These are phyloP conservation scores for Cyberlindnera subsufficiens DNA, from an alignment of 805 yeast species.

Conservation along the genomic window DNA sequence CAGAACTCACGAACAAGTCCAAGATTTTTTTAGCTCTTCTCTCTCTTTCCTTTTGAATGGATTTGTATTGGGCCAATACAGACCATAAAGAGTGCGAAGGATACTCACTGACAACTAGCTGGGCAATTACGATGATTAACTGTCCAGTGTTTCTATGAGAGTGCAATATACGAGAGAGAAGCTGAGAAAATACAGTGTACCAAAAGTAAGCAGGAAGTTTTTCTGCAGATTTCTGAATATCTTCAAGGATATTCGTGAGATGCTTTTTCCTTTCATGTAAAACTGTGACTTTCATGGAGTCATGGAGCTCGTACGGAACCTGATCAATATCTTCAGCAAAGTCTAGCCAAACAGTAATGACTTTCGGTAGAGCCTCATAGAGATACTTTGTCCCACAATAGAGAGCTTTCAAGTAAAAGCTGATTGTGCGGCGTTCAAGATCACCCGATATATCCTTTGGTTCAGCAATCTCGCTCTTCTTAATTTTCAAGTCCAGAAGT, in stretches of 20 bases:
- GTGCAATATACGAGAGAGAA: constrained; percentile 74
- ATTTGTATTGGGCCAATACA: constrained; percentile 62
- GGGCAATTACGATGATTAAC: constrained; percentile 51
- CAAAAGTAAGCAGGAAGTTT: constrained; percentile 53
- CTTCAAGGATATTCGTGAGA: constrained; percentile 42
- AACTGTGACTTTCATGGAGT: constrained; percentile 7
- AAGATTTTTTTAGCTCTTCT: constrained; percentile 41
- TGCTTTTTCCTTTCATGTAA: constrained; percentile 28
- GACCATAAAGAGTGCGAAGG: constrained; percentile 88
- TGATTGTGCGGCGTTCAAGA: constrained; percentile 49
- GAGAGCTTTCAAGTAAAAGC: constrained; percentile 53
- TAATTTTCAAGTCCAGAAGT: constrained; percentile 59
- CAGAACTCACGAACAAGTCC: constrained; percentile 22
- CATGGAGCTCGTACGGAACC: constrained; percentile 15
- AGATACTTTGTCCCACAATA: constrained; percentile 58
- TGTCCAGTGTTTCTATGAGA: constrained; percentile 48
- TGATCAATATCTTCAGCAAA: constrained; percentile 36
- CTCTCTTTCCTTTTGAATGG: constrained; percentile 42
- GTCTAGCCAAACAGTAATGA: constrained; percentile 89
- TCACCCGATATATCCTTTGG: constrained; percentile 37
- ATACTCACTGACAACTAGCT: constrained; percentile 52
- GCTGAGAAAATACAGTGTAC: constrained; percentile 82
- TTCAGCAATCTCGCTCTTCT: constrained; percentile 11
- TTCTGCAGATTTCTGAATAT: constrained; percentile 37
- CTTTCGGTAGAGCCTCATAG: constrained; percentile 82